phyloP scores from a whole-genome alignment of 2,329 filamentous ascomycete genomes.

The Exophiala bonariae region DNA sequence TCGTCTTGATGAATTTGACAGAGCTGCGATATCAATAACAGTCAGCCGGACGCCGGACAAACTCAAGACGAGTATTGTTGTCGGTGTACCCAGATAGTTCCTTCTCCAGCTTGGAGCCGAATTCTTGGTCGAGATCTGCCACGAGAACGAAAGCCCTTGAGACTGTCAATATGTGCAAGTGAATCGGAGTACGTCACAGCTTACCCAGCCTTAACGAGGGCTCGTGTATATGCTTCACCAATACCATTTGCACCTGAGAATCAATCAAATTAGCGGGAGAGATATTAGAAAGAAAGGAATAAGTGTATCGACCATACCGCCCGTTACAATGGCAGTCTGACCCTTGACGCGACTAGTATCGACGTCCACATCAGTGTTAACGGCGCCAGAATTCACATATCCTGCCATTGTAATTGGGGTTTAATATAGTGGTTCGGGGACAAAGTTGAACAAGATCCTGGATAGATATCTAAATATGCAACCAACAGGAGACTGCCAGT shows the following conservation, averaged over 20 bases:
- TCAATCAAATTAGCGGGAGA: constrained; percentile 2
- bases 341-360: constrained; percentile 28
- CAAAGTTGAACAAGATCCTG: too few species aligned
- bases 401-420: constrained; percentile 7
- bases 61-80: too few species aligned
- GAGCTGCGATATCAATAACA: constrained; percentile 10
- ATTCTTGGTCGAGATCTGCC: constrained; percentile 40
- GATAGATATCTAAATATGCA: too few species aligned
- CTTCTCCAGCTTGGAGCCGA: constrained; percentile 34
- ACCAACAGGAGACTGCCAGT: too few species aligned
- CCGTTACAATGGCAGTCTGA: constrained; percentile 36
- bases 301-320: constrained; percentile 21
- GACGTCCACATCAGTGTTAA: constrained; percentile 19
- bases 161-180: constrained; percentile 3
- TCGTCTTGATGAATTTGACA: constrained; percentile 39
- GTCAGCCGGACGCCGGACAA: too few species aligned
- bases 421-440: too few species aligned
- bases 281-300: background rate
- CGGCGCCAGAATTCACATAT: constrained; percentile 20
- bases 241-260: constrained; percentile 33
- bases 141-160: constrained; percentile 26
- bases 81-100: constrained; percentile 13
- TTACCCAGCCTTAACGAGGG: constrained; percentile 29
- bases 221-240: constrained; percentile 34
- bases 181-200: background rate